phyloP scores from a whole-genome alignment of 1,139 yeast genomes.

The Scheffersomyces insectosa region DNA sequence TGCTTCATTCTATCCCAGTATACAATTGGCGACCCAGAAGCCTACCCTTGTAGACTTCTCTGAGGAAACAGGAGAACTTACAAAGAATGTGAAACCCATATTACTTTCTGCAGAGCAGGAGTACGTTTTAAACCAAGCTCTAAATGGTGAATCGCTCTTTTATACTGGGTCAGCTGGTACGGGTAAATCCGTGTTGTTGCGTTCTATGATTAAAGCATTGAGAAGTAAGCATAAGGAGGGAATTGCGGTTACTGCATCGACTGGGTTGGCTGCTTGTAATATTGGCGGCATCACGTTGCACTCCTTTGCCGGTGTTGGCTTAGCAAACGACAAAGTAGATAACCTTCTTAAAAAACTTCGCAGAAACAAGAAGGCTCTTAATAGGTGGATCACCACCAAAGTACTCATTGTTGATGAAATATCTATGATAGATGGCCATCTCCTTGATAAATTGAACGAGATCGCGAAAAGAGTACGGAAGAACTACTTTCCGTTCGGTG shows the following conservation, averaged over 20 bases:
- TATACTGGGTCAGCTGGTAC: conserved; percentile 98
- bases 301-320: conserved; percentile 83
- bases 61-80: conserved; percentile 1
- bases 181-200: conserved; percentile 80
- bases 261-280: conserved; percentile 91
- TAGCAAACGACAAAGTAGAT: conserved; percentile 48
- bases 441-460: conserved; percentile 68
- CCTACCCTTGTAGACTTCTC: conserved; percentile 4
- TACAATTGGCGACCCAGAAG: conserved; percentile 23
- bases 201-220: conserved; percentile 66
- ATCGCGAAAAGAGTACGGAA: conserved; percentile 61
- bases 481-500: conserved; percentile 72
- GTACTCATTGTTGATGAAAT: conserved; percentile 84
- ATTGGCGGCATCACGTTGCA: conserved; percentile 88
- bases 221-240: conserved; percentile 46
- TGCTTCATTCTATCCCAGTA: conserved; percentile 14
- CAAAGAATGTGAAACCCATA: conserved; percentile 36
- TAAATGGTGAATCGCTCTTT: conserved; percentile 59
- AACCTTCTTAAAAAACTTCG: conserved; percentile 55
- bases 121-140: conserved; percentile 35
- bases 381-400: conserved; percentile 62
- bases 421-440: conserved; percentile 81
- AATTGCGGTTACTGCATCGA: conserved; percentile 88
- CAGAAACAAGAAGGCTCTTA: conserved; percentile 50
- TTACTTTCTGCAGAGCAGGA: conserved; percentile 45